phyloP scores from a whole-genome alignment of 768 basidiomycete genomes.

The Lenzites betulinus region DNA sequence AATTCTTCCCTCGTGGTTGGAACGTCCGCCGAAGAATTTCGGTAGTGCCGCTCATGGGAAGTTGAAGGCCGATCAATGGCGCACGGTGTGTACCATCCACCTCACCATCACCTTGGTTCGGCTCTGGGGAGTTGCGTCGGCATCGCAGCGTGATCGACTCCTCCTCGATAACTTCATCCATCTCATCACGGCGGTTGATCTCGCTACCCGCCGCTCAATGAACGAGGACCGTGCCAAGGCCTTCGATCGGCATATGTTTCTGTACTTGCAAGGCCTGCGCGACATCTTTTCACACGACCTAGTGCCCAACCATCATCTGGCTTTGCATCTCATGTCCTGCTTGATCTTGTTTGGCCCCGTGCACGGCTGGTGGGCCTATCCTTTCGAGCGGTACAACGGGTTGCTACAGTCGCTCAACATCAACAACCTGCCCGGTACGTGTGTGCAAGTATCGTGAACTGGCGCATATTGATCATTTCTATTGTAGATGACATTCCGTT shows the following conservation, averaged over 20 bases:
- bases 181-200: background rate
- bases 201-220: background rate
- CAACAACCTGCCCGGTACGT: constrained; percentile 18
- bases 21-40: constrained; percentile 13
- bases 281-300: constrained; percentile 13
- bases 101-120: constrained; percentile 38
- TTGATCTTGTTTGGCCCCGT: constrained; percentile 34
- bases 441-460: background rate
- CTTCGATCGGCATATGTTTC: background rate
- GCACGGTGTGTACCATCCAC: constrained; percentile 34
- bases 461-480: background rate
- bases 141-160: constrained; percentile 2
- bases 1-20: constrained; percentile 18
- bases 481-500: background rate
- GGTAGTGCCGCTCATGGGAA: constrained; percentile 19
- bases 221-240: background rate
- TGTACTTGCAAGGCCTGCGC: background rate
- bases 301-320: constrained; percentile 34
- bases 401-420: constrained; percentile 28
- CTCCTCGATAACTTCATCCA: constrained; percentile 7
- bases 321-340: constrained; percentile 33
- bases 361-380: constrained; percentile 25
- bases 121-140: constrained; percentile 35
- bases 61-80: constrained; percentile 35
- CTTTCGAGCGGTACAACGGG: constrained; percentile 24